phyloP scores from a whole-genome alignment of 345 rosid genomes.

The Eucalyptus marginata region DNA sequence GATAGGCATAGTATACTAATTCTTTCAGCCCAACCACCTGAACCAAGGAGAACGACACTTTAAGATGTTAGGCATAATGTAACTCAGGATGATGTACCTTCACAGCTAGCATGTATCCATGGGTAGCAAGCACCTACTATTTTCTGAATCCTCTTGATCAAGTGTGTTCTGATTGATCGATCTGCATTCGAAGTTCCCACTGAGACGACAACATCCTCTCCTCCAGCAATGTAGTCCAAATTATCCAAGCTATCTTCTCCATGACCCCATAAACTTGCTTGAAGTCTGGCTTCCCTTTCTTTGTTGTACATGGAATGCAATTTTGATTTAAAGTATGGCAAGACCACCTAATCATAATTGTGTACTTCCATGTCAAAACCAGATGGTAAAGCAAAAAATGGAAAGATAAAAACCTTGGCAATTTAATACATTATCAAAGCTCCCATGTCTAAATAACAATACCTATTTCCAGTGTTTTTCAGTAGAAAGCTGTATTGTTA shows the following conservation, averaged over 20 bases:
- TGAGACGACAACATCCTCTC: slow-evolving; percentile 31
- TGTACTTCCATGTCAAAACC: slow-evolving; percentile 1
- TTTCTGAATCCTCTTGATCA: slow-evolving; percentile 58
- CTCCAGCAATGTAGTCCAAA: slow-evolving; percentile 30
- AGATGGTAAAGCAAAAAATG: neutral
- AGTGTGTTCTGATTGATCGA: slow-evolving; percentile 39
- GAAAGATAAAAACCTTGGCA: neutral
- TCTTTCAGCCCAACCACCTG: neutral
- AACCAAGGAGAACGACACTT: neutral
- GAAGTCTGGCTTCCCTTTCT: slow-evolving; percentile 96
- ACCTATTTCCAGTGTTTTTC: neutral
- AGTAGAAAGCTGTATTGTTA: neutral
- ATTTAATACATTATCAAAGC: neutral
- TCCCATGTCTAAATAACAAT: neutral
- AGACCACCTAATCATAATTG: slow-evolving; percentile 51
- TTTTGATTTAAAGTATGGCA: slow-evolving; percentile 91
- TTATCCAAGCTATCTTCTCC: slow-evolving; percentile 57
- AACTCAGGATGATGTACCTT: slow-evolving; percentile 36
- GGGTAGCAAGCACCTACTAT: slow-evolving; percentile 77
- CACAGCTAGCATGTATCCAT: slow-evolving; percentile 86
- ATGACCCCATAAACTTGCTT: slow-evolving; percentile 91
- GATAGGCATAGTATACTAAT: neutral
- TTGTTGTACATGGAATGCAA: slow-evolving; percentile 73
- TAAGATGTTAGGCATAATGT: neutral
- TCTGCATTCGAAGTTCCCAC: slow-evolving; percentile 27